These are phyloP conservation scores for Mucor lusitanicus DNA, from an alignment of 371 early-diverging fungal species.

Conservation along the genomic window DNA sequence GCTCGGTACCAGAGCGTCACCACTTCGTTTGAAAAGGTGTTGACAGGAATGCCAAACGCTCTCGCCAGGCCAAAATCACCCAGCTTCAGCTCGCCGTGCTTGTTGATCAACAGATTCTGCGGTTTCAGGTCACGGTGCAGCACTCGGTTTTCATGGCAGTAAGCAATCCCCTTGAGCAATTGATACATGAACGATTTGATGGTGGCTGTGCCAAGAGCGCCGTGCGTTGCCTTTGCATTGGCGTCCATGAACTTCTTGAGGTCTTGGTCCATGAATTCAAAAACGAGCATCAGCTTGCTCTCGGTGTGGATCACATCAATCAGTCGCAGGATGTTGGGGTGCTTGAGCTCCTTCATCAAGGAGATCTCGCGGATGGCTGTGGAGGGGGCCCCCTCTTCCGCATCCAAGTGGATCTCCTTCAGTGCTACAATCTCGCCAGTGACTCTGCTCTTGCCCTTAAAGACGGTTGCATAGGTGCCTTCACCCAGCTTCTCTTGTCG, in stretches of 20 bases:
- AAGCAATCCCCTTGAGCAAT: conserved; percentile 86
- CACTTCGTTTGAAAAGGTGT: conserved; percentile 97
- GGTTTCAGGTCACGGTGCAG: conserved; percentile 98
- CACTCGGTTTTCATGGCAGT: conserved; percentile 93
- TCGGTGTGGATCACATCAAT: conserved; percentile 98
- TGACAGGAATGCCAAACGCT: conserved; percentile 94
- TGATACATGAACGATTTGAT: conserved; percentile 87
- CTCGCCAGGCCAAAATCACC: conserved; percentile 96
- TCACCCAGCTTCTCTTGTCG: conserved; percentile 95
- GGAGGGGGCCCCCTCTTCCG: conserved; percentile 94
- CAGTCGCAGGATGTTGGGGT: conserved; percentile 87
- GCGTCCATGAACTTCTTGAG: conserved; percentile 95
- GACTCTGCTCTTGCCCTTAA: conserved; percentile 89
- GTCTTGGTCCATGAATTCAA: conserved; percentile 98
- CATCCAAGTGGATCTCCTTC: conserved; percentile 92
- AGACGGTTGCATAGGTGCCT: conserved; percentile 99
- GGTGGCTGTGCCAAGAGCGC: conserved; percentile 66
- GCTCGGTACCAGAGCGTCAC: conserved; percentile 97
- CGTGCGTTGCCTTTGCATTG: conserved; percentile 60
- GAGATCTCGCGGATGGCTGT: conserved; percentile 97
- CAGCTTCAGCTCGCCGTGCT: conserved; percentile 83
- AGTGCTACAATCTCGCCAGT: conserved; percentile 95
- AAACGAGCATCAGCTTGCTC: conserved; percentile 95
- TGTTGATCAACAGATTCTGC: conserved; percentile 91
- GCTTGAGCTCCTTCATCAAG: conserved; percentile 91